Evolutionary conservation across 2,329 filamentous ascomycete species (phyloP).

Genomic region (Coniochaeta ligniaria): DNA sequence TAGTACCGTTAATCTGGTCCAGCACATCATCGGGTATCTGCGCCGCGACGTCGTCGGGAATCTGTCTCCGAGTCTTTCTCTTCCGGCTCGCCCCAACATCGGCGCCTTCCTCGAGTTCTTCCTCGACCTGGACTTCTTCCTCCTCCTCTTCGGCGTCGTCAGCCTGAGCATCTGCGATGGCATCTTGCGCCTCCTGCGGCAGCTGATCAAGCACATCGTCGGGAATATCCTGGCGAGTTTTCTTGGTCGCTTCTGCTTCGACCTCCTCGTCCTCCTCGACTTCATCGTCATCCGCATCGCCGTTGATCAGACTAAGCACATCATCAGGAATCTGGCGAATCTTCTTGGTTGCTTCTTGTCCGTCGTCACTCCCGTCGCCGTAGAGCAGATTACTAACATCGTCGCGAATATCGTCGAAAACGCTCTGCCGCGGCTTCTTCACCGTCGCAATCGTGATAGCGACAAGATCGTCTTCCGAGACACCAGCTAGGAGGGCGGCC

Average conservation of each 20-base stretch:
- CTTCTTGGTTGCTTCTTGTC: too few species aligned
- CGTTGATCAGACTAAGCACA: neutral
- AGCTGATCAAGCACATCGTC: neutral
- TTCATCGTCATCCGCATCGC: too few species aligned
- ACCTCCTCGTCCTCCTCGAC: neutral
- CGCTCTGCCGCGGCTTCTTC: neutral
- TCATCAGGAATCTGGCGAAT: neutral
- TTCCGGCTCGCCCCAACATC: neutral
- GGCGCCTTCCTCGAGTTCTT: neutral
- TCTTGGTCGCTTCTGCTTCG: neutral
- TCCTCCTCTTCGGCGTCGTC: neutral
- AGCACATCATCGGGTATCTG: neutral
- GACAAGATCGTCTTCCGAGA: slow-evolving; percentile 1
- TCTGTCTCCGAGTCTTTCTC: neutral
- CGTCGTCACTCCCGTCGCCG: too few species aligned
- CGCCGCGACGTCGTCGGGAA: neutral
- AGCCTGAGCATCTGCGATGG: neutral
- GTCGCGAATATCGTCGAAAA: too few species aligned
- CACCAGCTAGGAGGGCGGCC: slow-evolving; percentile 8
- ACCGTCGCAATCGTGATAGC: neutral
- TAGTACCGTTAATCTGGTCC: neutral
- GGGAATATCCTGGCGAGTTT: neutral
- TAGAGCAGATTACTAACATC: too few species aligned
- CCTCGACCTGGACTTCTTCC: neutral
- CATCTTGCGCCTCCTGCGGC: neutral